Evolutionary conservation across 768 basidiomycete species (phyloP).

Genomic region (Filobasidium wieringae): DNA sequence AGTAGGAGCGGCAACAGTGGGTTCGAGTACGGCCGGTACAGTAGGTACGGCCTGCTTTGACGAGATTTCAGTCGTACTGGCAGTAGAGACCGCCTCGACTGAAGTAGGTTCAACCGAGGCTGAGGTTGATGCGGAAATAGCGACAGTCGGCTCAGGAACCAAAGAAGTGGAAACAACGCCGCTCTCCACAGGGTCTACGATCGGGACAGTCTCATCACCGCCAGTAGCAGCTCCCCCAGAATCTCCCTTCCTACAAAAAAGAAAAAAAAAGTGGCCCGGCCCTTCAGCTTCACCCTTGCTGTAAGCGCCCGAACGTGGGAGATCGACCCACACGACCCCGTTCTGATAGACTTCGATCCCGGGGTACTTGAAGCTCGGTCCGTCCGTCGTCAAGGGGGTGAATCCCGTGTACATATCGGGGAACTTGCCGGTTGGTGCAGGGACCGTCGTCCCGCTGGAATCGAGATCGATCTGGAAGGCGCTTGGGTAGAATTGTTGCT

Average conservation of each 20-base stretch:
- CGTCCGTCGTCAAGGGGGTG: background rate
- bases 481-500: constrained; percentile 7
- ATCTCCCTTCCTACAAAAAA: background rate
- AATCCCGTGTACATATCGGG: background rate
- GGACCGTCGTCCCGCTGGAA: constrained; percentile 3
- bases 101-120: background rate
- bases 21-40: too few relatives aligned
- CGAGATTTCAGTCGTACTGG: background rate
- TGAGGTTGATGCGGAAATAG: background rate
- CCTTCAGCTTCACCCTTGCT: background rate
- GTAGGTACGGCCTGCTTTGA: too few relatives aligned
- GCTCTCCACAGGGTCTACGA: too few relatives aligned
- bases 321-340: background rate
- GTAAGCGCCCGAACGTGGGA: background rate
- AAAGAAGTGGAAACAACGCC: too few relatives aligned
- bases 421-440: background rate
- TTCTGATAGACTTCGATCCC: background rate
- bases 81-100: background rate
- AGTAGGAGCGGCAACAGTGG: background rate
- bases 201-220: too few relatives aligned
- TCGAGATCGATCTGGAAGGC: constrained; percentile 11
- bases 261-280: background rate
- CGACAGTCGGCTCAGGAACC: too few relatives aligned
- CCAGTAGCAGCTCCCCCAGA: background rate
- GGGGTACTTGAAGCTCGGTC: constrained; percentile 1